Base-by-base conservation (phyloP, 345 rosid genomes). In the Bruguiera parviflora region DNA sequence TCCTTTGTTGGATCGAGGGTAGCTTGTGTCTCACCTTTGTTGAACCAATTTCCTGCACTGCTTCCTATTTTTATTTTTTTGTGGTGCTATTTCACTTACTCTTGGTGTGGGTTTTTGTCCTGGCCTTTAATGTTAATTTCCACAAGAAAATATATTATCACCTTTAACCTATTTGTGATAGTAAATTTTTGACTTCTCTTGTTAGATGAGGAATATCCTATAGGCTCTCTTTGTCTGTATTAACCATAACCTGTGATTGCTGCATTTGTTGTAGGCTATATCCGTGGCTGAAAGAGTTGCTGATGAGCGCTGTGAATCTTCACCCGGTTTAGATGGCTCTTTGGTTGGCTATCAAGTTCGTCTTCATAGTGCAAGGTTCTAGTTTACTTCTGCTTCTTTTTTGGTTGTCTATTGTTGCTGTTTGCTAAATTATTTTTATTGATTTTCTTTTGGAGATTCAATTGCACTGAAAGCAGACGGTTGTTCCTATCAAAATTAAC, bases 321-420 rank as follows among this genome's bases (percentile, higher is more conserved):
- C 88, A 55, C 96, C 97, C 51, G 98, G 98, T 86, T 81, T 79
- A 37, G 73, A 71, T 79, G 89, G 91, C 75, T 91, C 97, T 69
- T 71, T 89, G 84, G 91, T 91, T 82, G 98, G 97, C 77, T 93
- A 91, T 88, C 98, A 93, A 91, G 98, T 93, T 84, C 97, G 97
- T 77, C 90, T 89, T 71, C 92, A 93, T 72, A 91, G 88, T 74
- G 94, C 97, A 74, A 83, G 97, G 98, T 90, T 55, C 52, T 79
- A 61, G 71, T 68, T 29, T 75, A 16, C 59, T 65, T 65, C 43
- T n/a, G 2, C 13, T 21, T 10, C 59, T 56, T 56, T 16, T 56
- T 56, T 56, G 25, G 11, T 21, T 56, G 2, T 24, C 29, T 56
- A 56, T 10, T 24, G 25, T 56, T 56, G 16, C 22, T 63, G 8